Conservation (phyloP, 2,329 filamentous ascomycete genomes). For the Metarhizium guizhouense region DNA sequence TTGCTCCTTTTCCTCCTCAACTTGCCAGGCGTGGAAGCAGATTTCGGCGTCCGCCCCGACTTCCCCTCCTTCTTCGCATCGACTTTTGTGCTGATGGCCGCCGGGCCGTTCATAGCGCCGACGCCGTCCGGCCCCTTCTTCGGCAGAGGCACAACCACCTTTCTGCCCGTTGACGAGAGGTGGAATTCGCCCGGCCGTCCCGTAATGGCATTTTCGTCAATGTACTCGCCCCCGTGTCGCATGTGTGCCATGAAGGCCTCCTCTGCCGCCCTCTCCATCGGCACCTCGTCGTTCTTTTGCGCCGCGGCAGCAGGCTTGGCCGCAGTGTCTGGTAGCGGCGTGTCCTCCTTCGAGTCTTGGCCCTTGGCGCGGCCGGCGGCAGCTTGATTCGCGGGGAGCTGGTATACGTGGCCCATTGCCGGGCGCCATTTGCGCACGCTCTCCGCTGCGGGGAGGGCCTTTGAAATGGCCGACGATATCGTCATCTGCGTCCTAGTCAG, state of each 20-base stretch:
- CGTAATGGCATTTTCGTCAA: conserved; percentile 61
- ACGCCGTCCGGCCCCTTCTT: conserved; percentile 22
- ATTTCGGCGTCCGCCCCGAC: conserved; percentile 34
- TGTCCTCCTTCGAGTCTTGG: conserved; percentile 36
- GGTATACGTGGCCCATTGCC: conserved; percentile 43
- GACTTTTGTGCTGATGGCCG: conserved; percentile 29
- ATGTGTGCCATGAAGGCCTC: conserved; percentile 50
- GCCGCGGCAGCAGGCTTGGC: conserved; percentile 17
- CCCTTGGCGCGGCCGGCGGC: conserved; percentile 16
- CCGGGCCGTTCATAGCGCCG: conserved; percentile 25
- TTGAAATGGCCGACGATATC: conserved; percentile 45
- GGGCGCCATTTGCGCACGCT: conserved; percentile 46
- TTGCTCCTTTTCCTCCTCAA: conserved; percentile 41
- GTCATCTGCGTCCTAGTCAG: conserved; percentile 30
- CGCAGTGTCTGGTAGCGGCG: conserved; percentile 35
- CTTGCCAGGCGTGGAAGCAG: conserved; percentile 29
- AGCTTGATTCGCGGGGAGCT: conserved; percentile 23
- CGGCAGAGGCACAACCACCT: conserved; percentile 26
- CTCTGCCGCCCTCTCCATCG: conserved; percentile 41
- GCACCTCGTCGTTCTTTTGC: conserved; percentile 29
- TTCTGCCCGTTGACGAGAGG: conserved; percentile 51
- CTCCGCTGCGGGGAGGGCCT: conserved; percentile 41
- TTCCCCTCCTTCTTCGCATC: conserved; percentile 38
- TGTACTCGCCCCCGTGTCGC: conserved; percentile 53
- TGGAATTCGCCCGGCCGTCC: conserved; percentile 58